Base-by-base conservation (phyloP, 371 early-diverging fungal species). In the Mucor lusitanicus region DNA sequence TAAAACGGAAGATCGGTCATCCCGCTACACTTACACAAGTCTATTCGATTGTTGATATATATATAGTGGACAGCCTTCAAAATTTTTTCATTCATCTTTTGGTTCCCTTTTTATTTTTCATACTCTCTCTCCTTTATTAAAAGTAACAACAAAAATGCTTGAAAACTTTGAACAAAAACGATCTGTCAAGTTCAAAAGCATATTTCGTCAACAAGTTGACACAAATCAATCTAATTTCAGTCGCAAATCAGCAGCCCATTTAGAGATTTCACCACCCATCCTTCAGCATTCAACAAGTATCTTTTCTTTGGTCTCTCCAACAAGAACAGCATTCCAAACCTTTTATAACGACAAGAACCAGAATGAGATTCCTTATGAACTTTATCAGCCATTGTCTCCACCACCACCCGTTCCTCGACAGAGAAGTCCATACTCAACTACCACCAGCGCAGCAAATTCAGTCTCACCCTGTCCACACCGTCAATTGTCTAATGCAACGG, bases 201-300 rank as follows among this genome's bases (percentile, higher is more conserved):
- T 64, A 32, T 64, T 64, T 46, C 64, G 64, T 11, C 64, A 57
- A 15, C 64, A 57, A 46, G 15, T 44, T 9, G 42, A 64, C 19
- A 57, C 21, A 19, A 57, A 21, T 23, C 64, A 56, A 44, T 17
- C 44, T 5, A 30, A 42, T 23, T 57, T 56, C 21, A 44, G 44
- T 33, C 42, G 64, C 57, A 64, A 64, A 58, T 23, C 15, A 23
- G 62, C 62, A 19, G 50, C 62, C 6, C 62, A 62, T 35, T 58
- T 73, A 9, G 60, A 61, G 3, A 81, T 75, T 27, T 77, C 78
- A 42, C 56, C 78, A 53, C 76, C 76, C 40, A 72, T 84, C 27
- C 67, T 84, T 50, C 77, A 80, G 54, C 80, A 81, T 65, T 76
- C 84, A 6, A 74, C 80, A 12, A 72, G 70, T 57, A 69, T 81